Base-by-base conservation (phyloP, 805 yeast species). In the Cyberlindnera amylophila region DNA sequence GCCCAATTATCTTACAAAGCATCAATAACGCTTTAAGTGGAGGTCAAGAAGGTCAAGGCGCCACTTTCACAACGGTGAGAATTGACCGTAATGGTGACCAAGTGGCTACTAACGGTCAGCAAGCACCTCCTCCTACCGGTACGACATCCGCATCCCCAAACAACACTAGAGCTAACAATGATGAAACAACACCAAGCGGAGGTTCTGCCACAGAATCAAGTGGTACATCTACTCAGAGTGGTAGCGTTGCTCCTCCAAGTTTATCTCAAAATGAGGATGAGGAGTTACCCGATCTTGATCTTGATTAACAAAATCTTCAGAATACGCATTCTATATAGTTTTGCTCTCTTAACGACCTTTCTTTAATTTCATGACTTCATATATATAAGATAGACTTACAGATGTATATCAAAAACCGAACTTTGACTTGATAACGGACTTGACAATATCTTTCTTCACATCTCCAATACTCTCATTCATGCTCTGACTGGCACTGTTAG, bases 341-440 rank as follows among this genome's bases (percentile, higher is more conserved):
- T 21, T 21, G 24, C 24, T 21, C 24, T 21, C 6, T 21, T 21
- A 21, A 21, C 24, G 24, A 21, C 24, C 34, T 32, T 5, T 17
- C 11, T 14, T 28, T 28, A 28, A 30, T 30, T 5, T 10, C 33
- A 21, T 21, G 24, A 21, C 24, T 21, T 21, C 24, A 21, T 21
- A 21, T 21, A 6, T 21, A n/a, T n/a, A n/a, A n/a, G n/a, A n/a
- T n/a, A n/a, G n/a, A n/a, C n/a, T n/a, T n/a, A n/a, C n/a, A n/a
- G n/a, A n/a, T n/a, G n/a, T n/a, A n/a, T n/a, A n/a, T 35, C 28
- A 79, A 21, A 78, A 57, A 0, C 84, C 85, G 49, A 77, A 65
- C 50, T 74, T 75, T 41, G 77, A 71, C 50, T 67, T 74, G 28
- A 81, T 53, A 0, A 82, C 72, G 13, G 79, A 68, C 29, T 67